Base-by-base conservation (phyloP, 2,329 filamentous ascomycete genomes). In the Neurospora sp. region DNA sequence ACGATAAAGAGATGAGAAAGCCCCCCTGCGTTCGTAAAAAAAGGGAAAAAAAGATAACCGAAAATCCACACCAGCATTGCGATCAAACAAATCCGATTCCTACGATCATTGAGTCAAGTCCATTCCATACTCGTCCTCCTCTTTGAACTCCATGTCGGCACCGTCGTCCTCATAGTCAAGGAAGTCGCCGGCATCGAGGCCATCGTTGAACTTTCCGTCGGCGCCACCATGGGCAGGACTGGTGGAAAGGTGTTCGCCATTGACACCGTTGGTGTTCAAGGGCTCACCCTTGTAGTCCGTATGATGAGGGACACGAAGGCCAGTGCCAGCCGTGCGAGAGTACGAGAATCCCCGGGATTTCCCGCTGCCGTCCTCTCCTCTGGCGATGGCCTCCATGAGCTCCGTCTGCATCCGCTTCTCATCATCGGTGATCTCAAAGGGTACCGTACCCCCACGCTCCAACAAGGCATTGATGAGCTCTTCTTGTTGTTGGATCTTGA, bases 391-490 rank as follows among this genome's bases (percentile, higher is more conserved):
- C 76, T 97, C 93, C 78, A 93, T 86, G 67, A 98, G 88, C 80
- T 99, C 96, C 1, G 91, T 93, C 73, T 94, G 92, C 96, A 99
- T 98, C 58, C 96, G 91, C 79, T 90, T 91, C 84, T 98, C 95
- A 69, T 98, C 96, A 73, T 99, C 96, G 1, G 90, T 93, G 74
- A 92, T 84, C 76, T 93, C 90, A 76, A 96, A 94, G 0, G 93
- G 92, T 80, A 92, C 91, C 15, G 85, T 86, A 9, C 90, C 90
- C 62, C 93, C 93, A 15, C 94, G 84, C 71, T 90, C 89, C 39
- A 85, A 84, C 70, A 97, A 90, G 68, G 87, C 84, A 76, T 94
- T 91, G 76, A 91, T 89, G 67, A 98, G 86, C 78, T 97, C 91
- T 73, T 96, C 91, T 80, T 97, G 93, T 78, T 95, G 91, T 78